Conservation (phyloP, 2,329 filamentous ascomycete species). For the Scedosporium dehoogii region DNA sequence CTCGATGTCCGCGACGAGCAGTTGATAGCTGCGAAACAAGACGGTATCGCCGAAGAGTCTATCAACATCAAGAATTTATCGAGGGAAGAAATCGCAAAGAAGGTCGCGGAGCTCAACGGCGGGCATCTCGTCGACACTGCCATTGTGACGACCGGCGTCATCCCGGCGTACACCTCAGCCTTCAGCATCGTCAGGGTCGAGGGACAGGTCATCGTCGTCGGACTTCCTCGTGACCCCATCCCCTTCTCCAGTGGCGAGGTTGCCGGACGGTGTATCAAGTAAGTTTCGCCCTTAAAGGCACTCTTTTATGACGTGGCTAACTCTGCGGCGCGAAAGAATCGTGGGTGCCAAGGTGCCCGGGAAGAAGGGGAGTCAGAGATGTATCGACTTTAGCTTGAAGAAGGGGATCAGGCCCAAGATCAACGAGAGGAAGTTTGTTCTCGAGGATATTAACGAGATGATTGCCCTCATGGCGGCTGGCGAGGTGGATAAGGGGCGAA, state of each 20-base stretch:
- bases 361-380: background rate
- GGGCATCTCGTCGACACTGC: background rate
- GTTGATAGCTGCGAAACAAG: background rate
- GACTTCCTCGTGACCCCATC: background rate
- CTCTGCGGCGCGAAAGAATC: background rate
- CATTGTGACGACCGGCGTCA: slow-evolving; percentile 1
- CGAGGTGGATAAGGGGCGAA: slow-evolving; percentile 1
- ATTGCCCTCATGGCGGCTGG: background rate
- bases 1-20: slow-evolving; percentile 10
- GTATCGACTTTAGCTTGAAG: slow-evolving; percentile 1
- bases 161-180: background rate
- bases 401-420: slow-evolving; percentile 2
- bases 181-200: background rate
- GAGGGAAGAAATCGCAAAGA: slow-evolving; percentile 75
- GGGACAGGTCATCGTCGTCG: background rate
- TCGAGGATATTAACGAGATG: slow-evolving; percentile 5
- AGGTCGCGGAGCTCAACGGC: slow-evolving; percentile 57
- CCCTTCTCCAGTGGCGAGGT: background rate
- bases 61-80: background rate
- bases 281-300: background rate
- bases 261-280: background rate
- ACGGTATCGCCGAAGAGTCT: background rate
- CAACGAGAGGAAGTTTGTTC: slow-evolving; percentile 1
- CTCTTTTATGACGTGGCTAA: background rate
- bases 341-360: slow-evolving; percentile 1